Evolutionary conservation across 176 grass and related monocot genomes (phyloP), one percentile per base, ranked within the genome.

Genomic region (Oryza coarctata): DNA sequence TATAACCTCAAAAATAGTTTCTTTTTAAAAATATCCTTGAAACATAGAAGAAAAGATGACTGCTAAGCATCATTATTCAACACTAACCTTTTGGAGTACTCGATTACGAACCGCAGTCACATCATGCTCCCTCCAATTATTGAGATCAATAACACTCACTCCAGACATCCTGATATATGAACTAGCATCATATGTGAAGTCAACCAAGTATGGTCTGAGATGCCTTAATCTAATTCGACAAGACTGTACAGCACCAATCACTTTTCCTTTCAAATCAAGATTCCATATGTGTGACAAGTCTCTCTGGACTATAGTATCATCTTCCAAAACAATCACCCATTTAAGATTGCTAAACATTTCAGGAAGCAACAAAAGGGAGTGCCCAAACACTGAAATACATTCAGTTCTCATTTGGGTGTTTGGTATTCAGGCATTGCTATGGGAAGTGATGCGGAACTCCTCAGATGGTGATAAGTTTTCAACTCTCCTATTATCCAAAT

Each of bases 141-240:
- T 44, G 35, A 95, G 82, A 84, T 95, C 90, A 79, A 92, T 77
- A 77, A 95, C 68, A 68, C 70, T 95, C 40, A 95, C 13, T 44
- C 93, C 90, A 71, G 93, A 95, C 85, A 92, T 88, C 93, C 93
- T 92, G 57, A 88, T 77, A 74, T 87, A 95, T 9, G 90, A 90
- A 81, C 86, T 77, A 76, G 74, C 22, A 70, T 95, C 66, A 81
- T 88, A 88, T 44, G 71, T 58, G 30, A 63, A 82, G 40, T 73
- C 64, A 69, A 65, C 79, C 73, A 95, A 28, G 60, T 92, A 88
- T 40, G 82, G 39, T 75, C 76, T 84, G 32, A 95, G 76, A 63
- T 92, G 93, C 64, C 68, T 63, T 47, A 90, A 90, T 90, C 64
- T 92, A 68, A 95, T 80, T 58, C 25, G 65, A 84, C 93, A 95